Conservation (phyloP, 176 grass and related monocot genomes). For the Lolium multiflorum region DNA sequence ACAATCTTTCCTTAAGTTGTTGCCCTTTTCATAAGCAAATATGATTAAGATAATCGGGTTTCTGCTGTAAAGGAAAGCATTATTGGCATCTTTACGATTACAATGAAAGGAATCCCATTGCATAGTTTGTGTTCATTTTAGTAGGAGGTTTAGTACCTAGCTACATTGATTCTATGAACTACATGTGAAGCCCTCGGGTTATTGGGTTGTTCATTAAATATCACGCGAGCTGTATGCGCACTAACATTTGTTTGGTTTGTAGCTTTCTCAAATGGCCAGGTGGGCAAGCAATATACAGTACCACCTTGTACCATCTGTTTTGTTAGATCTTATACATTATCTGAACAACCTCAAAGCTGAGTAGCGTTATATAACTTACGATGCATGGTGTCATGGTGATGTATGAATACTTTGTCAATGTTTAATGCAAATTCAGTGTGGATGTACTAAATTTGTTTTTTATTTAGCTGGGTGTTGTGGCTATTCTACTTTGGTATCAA, state of each 20-base stretch:
- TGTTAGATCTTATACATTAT: constrained; percentile 1
- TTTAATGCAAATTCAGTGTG: neutral
- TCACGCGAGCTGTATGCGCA: neutral
- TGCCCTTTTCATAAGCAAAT: neutral
- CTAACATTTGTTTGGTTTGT: neutral
- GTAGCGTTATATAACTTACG: neutral
- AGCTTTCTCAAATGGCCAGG: neutral
- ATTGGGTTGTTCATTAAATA: neutral
- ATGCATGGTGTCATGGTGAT: neutral
- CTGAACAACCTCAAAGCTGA: neutral
- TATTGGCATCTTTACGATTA: neutral
- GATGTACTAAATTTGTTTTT: neutral
- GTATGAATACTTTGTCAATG: neutral
- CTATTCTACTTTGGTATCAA: neutral
- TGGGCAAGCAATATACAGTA: neutral
- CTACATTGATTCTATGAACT: neutral
- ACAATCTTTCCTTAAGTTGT: neutral
- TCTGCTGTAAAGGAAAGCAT: neutral
- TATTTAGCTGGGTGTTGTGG: neutral
- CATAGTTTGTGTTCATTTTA: neutral
- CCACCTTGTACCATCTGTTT: neutral
- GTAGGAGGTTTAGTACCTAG: neutral
- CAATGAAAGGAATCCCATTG: neutral
- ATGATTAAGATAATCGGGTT: neutral
- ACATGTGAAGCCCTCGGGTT: constrained; percentile 8